Conservation (phyloP, 139 green algal genomes). For the Chlamydomonas asymmetrica region DNA sequence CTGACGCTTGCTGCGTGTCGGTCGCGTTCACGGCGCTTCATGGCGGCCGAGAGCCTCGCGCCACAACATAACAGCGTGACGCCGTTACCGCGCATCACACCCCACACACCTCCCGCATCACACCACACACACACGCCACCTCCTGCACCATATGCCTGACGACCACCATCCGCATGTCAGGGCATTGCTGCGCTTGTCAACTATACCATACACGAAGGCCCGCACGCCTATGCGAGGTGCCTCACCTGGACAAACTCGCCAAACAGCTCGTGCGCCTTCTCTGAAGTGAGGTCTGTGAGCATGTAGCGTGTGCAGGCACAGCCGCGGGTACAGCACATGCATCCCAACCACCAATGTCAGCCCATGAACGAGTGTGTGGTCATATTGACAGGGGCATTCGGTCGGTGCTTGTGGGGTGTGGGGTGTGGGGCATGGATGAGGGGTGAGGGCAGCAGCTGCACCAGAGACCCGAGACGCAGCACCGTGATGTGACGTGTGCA, state of each 20-base stretch:
- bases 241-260: slow-evolving; percentile 57
- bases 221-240: no score
- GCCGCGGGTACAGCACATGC: neutral
- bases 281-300: slow-evolving; percentile 45
- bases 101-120: no score
- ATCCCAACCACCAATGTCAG: neutral
- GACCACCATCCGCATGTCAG: no score
- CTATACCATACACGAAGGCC: slow-evolving; percentile 54
- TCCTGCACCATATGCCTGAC: no score
- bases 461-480: neutral
- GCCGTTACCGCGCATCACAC: no score
- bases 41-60: no score
- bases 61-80: no score
- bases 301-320: neutral
- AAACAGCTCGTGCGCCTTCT: slow-evolving; percentile 53
- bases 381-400: neutral
- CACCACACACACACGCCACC: no score
- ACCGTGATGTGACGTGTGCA: no score
- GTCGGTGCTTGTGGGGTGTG: neutral
- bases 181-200: slow-evolving; percentile 22
- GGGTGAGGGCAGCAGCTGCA: neutral
- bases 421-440: neutral
- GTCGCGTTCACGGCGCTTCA: no score
- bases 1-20: no score
- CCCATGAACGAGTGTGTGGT: neutral